Evolutionary conservation across 257 asterid genomes (phyloP), one percentile per base, ranked within the genome.

Genomic region (Mentha longifolia): DNA sequence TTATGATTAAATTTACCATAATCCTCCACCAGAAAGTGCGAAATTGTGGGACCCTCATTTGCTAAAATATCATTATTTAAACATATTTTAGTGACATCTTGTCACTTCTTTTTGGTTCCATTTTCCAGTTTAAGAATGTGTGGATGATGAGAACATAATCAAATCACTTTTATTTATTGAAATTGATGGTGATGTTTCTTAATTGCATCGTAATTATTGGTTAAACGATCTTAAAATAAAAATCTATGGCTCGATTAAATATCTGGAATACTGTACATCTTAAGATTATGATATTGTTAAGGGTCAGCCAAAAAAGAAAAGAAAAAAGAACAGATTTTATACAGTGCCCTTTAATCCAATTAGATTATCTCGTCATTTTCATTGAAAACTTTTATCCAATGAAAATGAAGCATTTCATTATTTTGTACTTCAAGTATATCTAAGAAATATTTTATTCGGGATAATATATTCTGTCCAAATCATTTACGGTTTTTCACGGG

Each of bases 21-120:
- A 49, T 63, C 49, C 28, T 64, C n/a, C 55, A 43, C 25, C 25
- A 22, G 25, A 22, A 22, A 22, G 25, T 22, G 25, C 25, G 25
- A 22, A 22, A 22, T 22, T 50, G 72, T 68, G 78, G 78, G 35
- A 65, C 68, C 79, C 63, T 33, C 11, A 14, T 30, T 50, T 13
- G 39, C 52, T 45, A 39, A 59, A 57, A 51, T 60, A 77, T 77
- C 73, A 9, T 15, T 30, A n/a, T 61, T 20, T n/a, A n/a, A n/a
- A n/a, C n/a, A 15, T 10, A 4, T 45, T 62, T 64, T 56, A 63
- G 39, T 6, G n/a, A n/a, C n/a, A n/a, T 22, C 31, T 7, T 25
- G 60, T 45, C 46, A 14, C 42, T 3, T 47, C 15, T 59, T 28
- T 35, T 11, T 33, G 4, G 54, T 13, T 31, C 67, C 1, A 10